Evolutionary conservation across 2,329 filamentous ascomycete genomes (phyloP).

Genomic region (Colletotrichum salicis): DNA sequence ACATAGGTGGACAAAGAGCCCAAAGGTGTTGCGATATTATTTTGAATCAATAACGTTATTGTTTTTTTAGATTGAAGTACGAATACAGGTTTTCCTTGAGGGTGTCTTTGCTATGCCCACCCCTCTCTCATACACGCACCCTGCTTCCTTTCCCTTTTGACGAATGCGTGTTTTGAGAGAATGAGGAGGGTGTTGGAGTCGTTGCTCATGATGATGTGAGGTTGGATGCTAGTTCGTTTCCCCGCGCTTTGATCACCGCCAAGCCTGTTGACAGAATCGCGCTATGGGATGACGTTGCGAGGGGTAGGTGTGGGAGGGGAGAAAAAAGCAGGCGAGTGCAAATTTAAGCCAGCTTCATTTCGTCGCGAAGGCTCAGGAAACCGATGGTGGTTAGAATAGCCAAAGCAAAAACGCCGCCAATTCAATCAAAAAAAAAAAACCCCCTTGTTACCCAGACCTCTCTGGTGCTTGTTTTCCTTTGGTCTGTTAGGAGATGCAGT

Average conservation of each 20-base stretch:
- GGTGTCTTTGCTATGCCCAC: neutral
- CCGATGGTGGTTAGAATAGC: neutral
- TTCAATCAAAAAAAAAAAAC: neutral
- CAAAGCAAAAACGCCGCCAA: neutral
- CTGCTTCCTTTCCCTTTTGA: neutral
- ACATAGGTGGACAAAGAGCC: constrained; percentile 9
- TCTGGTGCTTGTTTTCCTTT: too few species aligned
- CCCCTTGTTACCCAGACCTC: neutral
- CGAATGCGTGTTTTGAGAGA: neutral
- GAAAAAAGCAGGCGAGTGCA: neutral
- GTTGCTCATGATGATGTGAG: neutral
- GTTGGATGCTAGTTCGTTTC: neutral
- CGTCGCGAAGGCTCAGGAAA: neutral
- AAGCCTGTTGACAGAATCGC: constrained; percentile 11
- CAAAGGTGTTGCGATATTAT: constrained; percentile 16
- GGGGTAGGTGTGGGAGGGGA: neutral
- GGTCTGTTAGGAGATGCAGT: neutral
- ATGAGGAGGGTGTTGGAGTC: neutral
- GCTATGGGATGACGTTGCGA: constrained; percentile 15
- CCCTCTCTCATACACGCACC: too few species aligned
- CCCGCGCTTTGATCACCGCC: neutral
- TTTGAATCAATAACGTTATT: constrained; percentile 6
- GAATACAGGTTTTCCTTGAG: constrained; percentile 12
- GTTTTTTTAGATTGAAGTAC: constrained; percentile 17
- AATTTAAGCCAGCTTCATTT: neutral